Base-by-base conservation (phyloP, 2,329 filamentous ascomycete genomes). In the Pyricularia grisea region DNA sequence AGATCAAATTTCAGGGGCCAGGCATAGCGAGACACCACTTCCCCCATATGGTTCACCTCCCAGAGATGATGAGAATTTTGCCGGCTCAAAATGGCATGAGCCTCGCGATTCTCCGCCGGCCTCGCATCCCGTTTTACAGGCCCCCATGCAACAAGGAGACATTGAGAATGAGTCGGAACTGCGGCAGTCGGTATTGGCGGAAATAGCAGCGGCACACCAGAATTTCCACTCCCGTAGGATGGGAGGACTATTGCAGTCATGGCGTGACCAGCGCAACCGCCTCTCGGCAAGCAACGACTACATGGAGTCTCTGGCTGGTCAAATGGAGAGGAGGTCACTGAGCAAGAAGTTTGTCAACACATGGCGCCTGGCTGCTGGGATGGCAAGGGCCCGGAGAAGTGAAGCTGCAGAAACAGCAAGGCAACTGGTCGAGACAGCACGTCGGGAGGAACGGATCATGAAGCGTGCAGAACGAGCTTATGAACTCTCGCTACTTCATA, bases 401-500 rank as follows among this genome's bases (percentile, higher is more conserved):
- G 67, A n/a, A 63, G 25, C 42, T 58, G 61, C 20, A 55, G 63
- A 60, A 14, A 20, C 23, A 11, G 67, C 67, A 23, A 58, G 58
- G 58, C 55, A 65, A 27, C 33, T 31, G 25, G 69, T 60, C 5
- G 69, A 55, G 17, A 68, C 61, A 58, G 68, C 36, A 31, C 65
- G 70, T 6, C 71, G 69, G n/a, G 70, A 74, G 65, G 70, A 75
- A 11, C 72, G 79, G 66, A 78, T 89, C 20, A 87, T 89, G 75
- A 81, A 79, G 67, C 85, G 88, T 65, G 90, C 90, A 33, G 82
- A 80, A 1, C 84, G 86, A 72, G 89, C 89, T 65, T 86, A 90
- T 70, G 84, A 91, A 74, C 78, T 91, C 12, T 90, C 88, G 73
- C 81, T 92, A 7, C 77, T 90, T 69, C 85, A 83, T 3, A 89